A percentile compares a stretch with the other conserved stretches of the same genome.
Evolutionary conservation across 441 rosid species (phyloP).

Genomic region (Corymbia citriodora): DNA sequence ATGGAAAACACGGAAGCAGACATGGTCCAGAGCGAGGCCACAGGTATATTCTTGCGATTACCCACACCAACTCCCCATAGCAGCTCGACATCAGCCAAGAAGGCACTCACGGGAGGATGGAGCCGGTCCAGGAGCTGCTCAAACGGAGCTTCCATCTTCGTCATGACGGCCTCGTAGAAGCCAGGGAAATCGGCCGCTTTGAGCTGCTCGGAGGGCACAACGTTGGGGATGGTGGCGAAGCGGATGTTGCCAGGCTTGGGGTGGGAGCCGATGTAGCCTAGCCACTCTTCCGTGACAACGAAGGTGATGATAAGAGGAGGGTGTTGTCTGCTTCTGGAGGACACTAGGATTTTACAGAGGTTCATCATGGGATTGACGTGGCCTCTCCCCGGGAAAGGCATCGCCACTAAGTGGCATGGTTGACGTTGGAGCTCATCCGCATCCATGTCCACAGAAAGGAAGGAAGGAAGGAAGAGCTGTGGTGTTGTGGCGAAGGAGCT

Average conservation of each 20-base stretch:
- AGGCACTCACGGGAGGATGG: background rate
- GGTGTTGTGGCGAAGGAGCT: background rate
- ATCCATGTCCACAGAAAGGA: background rate
- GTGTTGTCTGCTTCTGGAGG: background rate
- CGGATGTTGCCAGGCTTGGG: conserved; percentile 11
- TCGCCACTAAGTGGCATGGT: conserved; percentile 24
- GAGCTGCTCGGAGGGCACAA: conserved; percentile 17
- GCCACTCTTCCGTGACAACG: conserved; percentile 32
- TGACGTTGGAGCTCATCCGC: background rate
- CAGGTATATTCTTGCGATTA: conserved; percentile 31
- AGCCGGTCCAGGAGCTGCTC: conserved; percentile 13
- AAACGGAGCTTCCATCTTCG: conserved; percentile 15
- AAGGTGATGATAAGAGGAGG: conserved; percentile 19
- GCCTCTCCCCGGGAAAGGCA: conserved; percentile 30
- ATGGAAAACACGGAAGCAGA: conserved; percentile 29
- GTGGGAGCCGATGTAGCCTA: conserved; percentile 12
- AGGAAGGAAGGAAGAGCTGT: background rate
- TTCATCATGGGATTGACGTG: conserved; percentile 36
- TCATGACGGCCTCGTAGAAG: conserved; percentile 17
- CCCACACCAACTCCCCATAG: conserved; percentile 2
- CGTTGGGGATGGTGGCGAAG: conserved; percentile 17
- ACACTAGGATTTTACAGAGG: conserved; percentile 16
- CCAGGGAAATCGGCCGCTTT: conserved; percentile 9
- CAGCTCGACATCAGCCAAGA: conserved; percentile 15
- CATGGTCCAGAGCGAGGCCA: conserved; percentile 39